phyloP scores from a whole-genome alignment of 73 alveolate genomes.

The Paramecium primaurelia region DNA sequence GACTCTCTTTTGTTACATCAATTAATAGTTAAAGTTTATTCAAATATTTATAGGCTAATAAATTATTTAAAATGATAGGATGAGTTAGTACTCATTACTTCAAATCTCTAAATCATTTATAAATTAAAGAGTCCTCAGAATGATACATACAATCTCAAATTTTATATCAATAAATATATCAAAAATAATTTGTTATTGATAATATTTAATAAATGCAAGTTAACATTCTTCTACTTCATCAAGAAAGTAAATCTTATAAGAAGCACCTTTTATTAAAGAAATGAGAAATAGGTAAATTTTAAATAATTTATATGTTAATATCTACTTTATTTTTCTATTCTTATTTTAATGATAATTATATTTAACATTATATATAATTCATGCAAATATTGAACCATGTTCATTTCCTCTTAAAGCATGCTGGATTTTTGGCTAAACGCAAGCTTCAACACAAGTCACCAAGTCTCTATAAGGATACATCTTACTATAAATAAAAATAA shows the following conservation, averaged over 20 bases:
- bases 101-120: neutral
- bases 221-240: neutral
- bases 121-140: neutral
- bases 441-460: constrained; percentile 42
- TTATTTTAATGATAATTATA: constrained; percentile 25
- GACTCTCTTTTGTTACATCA: too few relatives aligned
- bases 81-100: constrained; percentile 73
- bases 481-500: neutral
- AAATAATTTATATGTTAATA: neutral
- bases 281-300: neutral
- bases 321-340: constrained; percentile 9
- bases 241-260: neutral
- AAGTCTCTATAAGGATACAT: constrained; percentile 49
- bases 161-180: neutral
- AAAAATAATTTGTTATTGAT: neutral
- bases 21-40: too few relatives aligned
- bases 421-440: constrained; percentile 25
- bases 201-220: neutral
- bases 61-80: constrained; percentile 95
- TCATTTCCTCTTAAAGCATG: constrained; percentile 23
- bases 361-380: neutral
- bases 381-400: constrained; percentile 12
- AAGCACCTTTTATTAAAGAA: neutral
- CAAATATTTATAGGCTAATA: constrained; percentile 69
- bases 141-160: constrained; percentile 37